These are phyloP conservation scores for Solanum piurae DNA, from an alignment of 257 asterid genomes.

Conservation along the genomic window DNA sequence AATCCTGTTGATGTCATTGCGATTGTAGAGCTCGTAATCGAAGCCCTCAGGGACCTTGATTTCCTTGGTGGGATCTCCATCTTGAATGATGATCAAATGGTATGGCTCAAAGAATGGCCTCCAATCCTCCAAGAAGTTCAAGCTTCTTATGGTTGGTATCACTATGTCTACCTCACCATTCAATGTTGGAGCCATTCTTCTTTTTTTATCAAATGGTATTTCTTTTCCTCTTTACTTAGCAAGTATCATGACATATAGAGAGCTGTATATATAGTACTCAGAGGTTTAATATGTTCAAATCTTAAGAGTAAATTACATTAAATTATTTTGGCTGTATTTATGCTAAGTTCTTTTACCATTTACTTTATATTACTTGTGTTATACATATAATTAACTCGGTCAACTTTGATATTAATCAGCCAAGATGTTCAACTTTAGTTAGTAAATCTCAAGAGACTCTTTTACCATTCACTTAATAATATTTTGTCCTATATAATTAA, in stretches of 20 bases:
- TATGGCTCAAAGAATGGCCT: conserved; percentile 34
- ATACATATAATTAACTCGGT: neutral
- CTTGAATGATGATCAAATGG: conserved; percentile 37
- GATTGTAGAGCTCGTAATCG: conserved; percentile 30
- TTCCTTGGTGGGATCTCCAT: conserved; percentile 24
- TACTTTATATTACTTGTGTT: neutral
- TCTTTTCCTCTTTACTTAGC: neutral
- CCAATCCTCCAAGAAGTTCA: conserved; percentile 32
- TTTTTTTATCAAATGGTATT: neutral
- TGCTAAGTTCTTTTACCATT: neutral
- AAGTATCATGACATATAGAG: neutral
- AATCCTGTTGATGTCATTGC: conserved; percentile 27
- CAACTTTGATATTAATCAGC: neutral
- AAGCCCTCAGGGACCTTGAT: conserved; percentile 33
- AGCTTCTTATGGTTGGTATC: conserved; percentile 31
- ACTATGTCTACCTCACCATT: conserved; percentile 35
- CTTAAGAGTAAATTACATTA: neutral
- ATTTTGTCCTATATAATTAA: neutral
- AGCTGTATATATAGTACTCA: neutral
- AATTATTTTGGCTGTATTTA: neutral
- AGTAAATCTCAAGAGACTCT: neutral
- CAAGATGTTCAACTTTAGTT: neutral
- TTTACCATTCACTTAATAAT: neutral
- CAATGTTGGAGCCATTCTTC: conserved; percentile 10
- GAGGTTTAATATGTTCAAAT: neutral